These are phyloP conservation scores for Fusarium sublunatum DNA, from an alignment of 2,329 filamentous ascomycete species.

Conservation along the genomic window DNA sequence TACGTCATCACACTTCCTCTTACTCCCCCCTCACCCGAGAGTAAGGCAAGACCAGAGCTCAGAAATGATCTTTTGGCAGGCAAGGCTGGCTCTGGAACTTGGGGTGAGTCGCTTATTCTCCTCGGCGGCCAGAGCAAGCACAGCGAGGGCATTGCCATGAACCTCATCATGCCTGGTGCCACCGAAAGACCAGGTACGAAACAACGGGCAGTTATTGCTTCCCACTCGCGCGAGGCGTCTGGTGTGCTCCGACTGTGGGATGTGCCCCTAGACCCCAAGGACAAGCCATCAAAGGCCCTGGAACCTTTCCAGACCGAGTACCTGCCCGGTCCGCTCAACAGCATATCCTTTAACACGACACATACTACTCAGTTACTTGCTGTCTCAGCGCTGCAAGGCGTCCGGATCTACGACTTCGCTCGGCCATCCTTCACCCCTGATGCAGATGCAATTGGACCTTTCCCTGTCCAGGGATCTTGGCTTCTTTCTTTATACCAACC, in stretches of 20 bases:
- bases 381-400: conserved; percentile 65
- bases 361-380: conserved; percentile 68
- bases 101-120: conserved; percentile 69
- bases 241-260: conserved; percentile 70
- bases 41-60: conserved; percentile 67
- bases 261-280: conserved; percentile 59
- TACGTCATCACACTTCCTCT: conserved; percentile 70
- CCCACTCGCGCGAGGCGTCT: conserved; percentile 69
- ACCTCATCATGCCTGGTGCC: conserved; percentile 58
- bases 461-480: conserved; percentile 71
- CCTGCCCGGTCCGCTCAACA: conserved; percentile 64
- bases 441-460: conserved; percentile 61
- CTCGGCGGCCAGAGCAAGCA: conserved; percentile 65
- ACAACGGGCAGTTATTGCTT: conserved; percentile 66
- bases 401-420: conserved; percentile 72
- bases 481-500: conserved; percentile 70
- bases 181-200: conserved; percentile 53
- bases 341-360: conserved; percentile 70
- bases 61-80: conserved; percentile 62
- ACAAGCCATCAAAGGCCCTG: conserved; percentile 46
- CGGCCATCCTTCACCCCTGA: conserved; percentile 63
- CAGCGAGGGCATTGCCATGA: conserved; percentile 67
- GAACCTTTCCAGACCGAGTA: conserved; percentile 71
- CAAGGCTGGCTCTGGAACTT: conserved; percentile 69
- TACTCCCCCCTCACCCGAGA: conserved; percentile 69